phyloP scores from a whole-genome alignment of 2,329 filamentous ascomycete species.

The Xylariaceae sp. region DNA sequence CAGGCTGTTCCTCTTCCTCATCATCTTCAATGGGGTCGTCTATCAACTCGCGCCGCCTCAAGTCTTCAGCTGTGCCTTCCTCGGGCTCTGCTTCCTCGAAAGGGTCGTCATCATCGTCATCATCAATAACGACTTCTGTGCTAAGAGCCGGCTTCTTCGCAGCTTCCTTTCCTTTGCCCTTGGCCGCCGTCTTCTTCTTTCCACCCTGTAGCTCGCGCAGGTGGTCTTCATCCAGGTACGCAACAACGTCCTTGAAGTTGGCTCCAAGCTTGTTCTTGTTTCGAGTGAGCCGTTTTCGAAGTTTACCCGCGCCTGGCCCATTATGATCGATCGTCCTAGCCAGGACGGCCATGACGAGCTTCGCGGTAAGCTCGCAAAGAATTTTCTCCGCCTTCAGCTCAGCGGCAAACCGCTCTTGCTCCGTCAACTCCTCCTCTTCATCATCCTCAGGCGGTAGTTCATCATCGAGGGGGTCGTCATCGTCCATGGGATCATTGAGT shows the following conservation, averaged over 20 bases:
- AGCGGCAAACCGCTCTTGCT: slow-evolving; percentile 65
- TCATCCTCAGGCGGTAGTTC: slow-evolving; percentile 67
- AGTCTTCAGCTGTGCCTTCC: slow-evolving; percentile 65
- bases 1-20: slow-evolving; percentile 47
- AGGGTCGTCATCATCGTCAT: slow-evolving; percentile 52
- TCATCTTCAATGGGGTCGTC: slow-evolving; percentile 56
- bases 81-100: slow-evolving; percentile 60
- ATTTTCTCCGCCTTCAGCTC: slow-evolving; percentile 82
- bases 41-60: slow-evolving; percentile 60
- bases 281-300: slow-evolving; percentile 74
- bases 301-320: slow-evolving; percentile 64
- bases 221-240: slow-evolving; percentile 77
- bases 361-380: slow-evolving; percentile 84
- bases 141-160: slow-evolving; percentile 49
- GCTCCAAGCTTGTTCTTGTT: slow-evolving; percentile 82
- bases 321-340: slow-evolving; percentile 75
- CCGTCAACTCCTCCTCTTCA: slow-evolving; percentile 59
- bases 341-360: slow-evolving; percentile 81
- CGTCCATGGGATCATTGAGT: slow-evolving; percentile 70
- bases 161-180: slow-evolving; percentile 52
- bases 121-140: slow-evolving; percentile 54
- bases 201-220: slow-evolving; percentile 53
- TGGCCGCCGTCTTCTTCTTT: slow-evolving; percentile 51
- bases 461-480: slow-evolving; percentile 75
- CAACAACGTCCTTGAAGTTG: slow-evolving; percentile 85